Evolutionary conservation across 2,329 filamentous ascomycete species (phyloP).

Genomic region (Uncinocarpus reesii): DNA sequence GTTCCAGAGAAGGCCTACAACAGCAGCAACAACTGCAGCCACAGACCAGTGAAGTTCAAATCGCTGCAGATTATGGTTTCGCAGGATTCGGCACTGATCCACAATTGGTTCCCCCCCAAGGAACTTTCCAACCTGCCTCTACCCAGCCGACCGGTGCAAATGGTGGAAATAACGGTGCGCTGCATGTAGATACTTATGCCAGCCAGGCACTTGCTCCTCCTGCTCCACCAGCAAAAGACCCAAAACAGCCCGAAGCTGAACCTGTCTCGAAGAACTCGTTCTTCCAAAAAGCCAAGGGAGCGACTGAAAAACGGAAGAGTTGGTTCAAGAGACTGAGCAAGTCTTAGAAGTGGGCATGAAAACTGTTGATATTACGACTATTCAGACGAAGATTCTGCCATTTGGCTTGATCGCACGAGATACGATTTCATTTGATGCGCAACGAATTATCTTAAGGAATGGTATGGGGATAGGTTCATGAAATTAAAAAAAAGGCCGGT

Average conservation of each 20-base stretch:
- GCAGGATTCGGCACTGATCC: slow-evolving; percentile 39
- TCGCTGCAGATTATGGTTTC: slow-evolving; percentile 56
- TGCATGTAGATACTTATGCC: neutral
- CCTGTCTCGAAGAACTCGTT: slow-evolving; percentile 14
- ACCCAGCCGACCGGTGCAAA: slow-evolving; percentile 15
- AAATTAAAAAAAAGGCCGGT: neutral
- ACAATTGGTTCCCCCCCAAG: slow-evolving; percentile 26
- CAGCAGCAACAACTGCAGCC: slow-evolving; percentile 36
- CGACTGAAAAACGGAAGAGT: slow-evolving; percentile 67
- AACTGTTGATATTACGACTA: neutral
- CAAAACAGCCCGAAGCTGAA: slow-evolving; percentile 4
- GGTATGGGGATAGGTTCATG: neutral
- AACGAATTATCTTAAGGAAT: slow-evolving; percentile 2
- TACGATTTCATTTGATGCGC: slow-evolving; percentile 5
- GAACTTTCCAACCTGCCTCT: slow-evolving; percentile 12
- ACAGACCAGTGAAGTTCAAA: slow-evolving; percentile 28
- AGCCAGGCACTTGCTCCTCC: slow-evolving; percentile 14
- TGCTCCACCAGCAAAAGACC: slow-evolving; percentile 17
- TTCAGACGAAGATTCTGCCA: too few species aligned
- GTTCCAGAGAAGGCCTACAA: slow-evolving; percentile 66
- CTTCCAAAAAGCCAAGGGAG: slow-evolving; percentile 4
- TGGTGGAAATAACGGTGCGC: neutral
- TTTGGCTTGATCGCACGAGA: slow-evolving; percentile 4
- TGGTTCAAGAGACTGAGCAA: slow-evolving; percentile 83
- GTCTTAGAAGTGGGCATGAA: slow-evolving; percentile 28